These are phyloP conservation scores for Perilla frutescens DNA, from an alignment of 257 asterid species.

Conservation along the genomic window DNA sequence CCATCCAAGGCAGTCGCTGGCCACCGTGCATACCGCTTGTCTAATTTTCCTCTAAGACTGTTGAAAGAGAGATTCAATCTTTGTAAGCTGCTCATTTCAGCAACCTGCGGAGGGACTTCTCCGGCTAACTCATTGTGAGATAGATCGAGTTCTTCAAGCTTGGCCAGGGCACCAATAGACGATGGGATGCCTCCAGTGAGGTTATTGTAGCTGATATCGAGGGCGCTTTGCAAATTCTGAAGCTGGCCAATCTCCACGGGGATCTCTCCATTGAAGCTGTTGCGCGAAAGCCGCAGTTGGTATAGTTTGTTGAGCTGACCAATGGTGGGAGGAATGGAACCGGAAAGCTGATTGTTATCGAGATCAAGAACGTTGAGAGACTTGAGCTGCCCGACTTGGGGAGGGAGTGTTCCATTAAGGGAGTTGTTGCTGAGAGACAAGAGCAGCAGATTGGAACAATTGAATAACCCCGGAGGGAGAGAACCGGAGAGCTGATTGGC, in stretches of 20 bases:
- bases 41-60: slow-evolving; percentile 68
- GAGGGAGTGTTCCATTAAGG: slow-evolving; percentile 67
- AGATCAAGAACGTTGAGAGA: slow-evolving; percentile 83
- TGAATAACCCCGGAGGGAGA: slow-evolving; percentile 68
- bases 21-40: slow-evolving; percentile 69
- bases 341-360: slow-evolving; percentile 65
- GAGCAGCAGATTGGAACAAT: slow-evolving; percentile 70
- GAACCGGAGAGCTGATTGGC: slow-evolving; percentile 63
- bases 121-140: slow-evolving; percentile 76
- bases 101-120: slow-evolving; percentile 71
- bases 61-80: slow-evolving; percentile 82
- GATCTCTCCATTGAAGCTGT: slow-evolving; percentile 72
- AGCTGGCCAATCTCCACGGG: slow-evolving; percentile 76
- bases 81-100: slow-evolving; percentile 81
- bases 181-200: slow-evolving; percentile 69
- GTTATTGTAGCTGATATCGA: slow-evolving; percentile 81
- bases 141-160: slow-evolving; percentile 83
- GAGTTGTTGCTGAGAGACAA: slow-evolving; percentile 63
- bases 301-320: slow-evolving; percentile 71
- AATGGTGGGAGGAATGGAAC: slow-evolving; percentile 71
- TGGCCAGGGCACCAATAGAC: slow-evolving; percentile 60
- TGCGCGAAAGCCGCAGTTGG: slow-evolving; percentile 68
- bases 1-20: slow-evolving; percentile 74
- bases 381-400: slow-evolving; percentile 62
- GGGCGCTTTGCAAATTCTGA: slow-evolving; percentile 73